Evolutionary conservation across 2,329 filamentous ascomycete species (phyloP).

Genomic region (Colletotrichum brevisporum): DNA sequence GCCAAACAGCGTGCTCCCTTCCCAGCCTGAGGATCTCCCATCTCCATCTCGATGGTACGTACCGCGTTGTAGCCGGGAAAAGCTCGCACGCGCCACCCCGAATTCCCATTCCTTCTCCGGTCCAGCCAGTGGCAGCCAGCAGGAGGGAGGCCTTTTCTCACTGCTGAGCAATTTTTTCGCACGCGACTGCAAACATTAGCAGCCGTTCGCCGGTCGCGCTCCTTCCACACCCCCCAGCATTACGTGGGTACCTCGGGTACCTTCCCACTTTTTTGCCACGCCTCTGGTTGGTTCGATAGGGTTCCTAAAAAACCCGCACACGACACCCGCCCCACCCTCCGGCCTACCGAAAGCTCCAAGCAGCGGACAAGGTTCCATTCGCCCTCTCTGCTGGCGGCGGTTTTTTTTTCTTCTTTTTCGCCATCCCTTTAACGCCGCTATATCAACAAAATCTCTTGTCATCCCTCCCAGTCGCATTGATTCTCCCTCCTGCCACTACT

Average conservation of each 20-base stretch:
- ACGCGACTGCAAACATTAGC: conserved; percentile 18
- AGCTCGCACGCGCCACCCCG: conserved; percentile 37
- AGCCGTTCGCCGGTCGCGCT: conserved; percentile 9
- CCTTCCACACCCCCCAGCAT: not conserved
- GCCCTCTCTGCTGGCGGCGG: not conserved
- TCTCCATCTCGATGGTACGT: conserved; percentile 7
- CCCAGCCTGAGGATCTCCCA: no score
- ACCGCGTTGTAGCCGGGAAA: no score
- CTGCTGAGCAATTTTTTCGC: not conserved
- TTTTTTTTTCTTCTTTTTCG: conserved; percentile 29
- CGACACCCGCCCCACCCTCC: conserved; percentile 38
- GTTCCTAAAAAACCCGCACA: conserved; percentile 44
- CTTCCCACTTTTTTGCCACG: conserved; percentile 24
- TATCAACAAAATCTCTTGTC: conserved; percentile 13
- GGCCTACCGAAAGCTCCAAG: conserved; percentile 27
- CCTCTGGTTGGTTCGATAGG: conserved; percentile 23
- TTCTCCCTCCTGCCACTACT: not conserved
- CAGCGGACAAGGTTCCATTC: conserved; percentile 28
- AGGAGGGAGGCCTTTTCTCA: no score
- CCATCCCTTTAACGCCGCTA: conserved; percentile 26
- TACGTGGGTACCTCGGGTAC: not conserved
- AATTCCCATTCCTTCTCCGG: conserved; percentile 38
- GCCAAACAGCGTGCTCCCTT: conserved; percentile 28
- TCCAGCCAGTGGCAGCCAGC: conserved; percentile 7
- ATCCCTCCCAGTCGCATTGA: not conserved